Base-by-base conservation (phyloP, 805 yeast species). In the Teunomyces pallodes region DNA sequence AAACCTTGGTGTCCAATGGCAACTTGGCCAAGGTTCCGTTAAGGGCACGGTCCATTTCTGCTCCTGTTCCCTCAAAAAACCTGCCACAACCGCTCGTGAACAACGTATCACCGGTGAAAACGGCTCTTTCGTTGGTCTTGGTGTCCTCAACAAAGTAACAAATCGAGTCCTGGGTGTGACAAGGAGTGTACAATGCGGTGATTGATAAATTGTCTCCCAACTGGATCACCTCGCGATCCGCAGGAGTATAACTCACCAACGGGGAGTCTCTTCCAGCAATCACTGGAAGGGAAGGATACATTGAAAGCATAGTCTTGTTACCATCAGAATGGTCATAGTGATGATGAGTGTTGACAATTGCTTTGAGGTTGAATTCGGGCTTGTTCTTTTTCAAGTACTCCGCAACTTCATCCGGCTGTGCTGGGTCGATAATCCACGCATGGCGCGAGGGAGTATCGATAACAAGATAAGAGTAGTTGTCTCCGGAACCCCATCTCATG, bases 321-420 rank as follows among this genome's bases (percentile, higher is more conserved):
- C 97, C 98, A 17, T 89, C 97, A 2, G 97, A 75, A 67, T 94
- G 99, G 63, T 94, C 99, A 61, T 83, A 81, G 66, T 94, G 99
- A 64, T 94, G 99, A 63, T 94, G 99, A 0, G 98, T 94, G 67
- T 94, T 94, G 44, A 88, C 95, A 49, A 94, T 86, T 1, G 92
- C 89, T 39, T 74, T 75, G 46, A 94, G 67, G 44, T 84, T 79
- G 35, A 77, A 66, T 35, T 69, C 63, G 13, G 72, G 62, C 31
- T 70, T 60, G 31, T 68, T 55, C 27, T 80, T 60, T 10, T 65
- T 70, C 3, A 85, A 77, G 47, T 77, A 62, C 81, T 50, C 51
- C 44, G 16, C 53, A 9, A 56, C 76, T 58, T 90, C 97, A 4
- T 75, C 64, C 1, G 96, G 92, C 56, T 85, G 86, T 1, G 98